Percentiles rank a stretch among this genome's conserved stretches.
Evolutionary conservation across 2,329 filamentous ascomycete species (phyloP).

Genomic region (Lachnellula occidentalis): DNA sequence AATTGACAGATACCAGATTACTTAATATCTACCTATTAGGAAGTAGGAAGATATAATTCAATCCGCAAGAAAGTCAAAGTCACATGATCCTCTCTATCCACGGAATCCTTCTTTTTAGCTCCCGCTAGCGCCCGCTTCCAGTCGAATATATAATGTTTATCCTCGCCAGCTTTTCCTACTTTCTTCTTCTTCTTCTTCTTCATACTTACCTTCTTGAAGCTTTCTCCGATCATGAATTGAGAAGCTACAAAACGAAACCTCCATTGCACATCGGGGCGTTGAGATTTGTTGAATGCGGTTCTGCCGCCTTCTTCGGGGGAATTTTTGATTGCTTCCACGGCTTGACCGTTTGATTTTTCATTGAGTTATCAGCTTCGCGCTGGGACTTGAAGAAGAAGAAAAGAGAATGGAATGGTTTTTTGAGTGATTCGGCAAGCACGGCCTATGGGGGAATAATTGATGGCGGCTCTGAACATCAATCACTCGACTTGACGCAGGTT

Average conservation of each 20-base stretch:
- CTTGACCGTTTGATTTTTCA: conserved; percentile 19
- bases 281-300: conserved; percentile 27
- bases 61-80: no score
- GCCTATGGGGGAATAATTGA: not conserved
- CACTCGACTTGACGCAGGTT: not conserved
- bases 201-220: conserved; percentile 15
- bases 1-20: no score
- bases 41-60: no score
- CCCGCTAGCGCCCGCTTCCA: no score
- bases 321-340: conserved; percentile 41
- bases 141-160: no score
- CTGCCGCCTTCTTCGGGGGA: conserved; percentile 42
- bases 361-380: conserved; percentile 13
- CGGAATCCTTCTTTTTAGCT: no score
- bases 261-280: not conserved
- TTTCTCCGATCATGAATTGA: not conserved
- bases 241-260: not conserved
- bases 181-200: conserved; percentile 8
- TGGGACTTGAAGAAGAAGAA: conserved; percentile 19
- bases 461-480: no score
- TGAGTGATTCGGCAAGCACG: not conserved
- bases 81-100: no score
- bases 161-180: no score
- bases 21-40: no score
- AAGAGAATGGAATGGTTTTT: not conserved